Conservation (phyloP, 1,284 basidiomycete genomes). For the Porogramme epimiltina region DNA sequence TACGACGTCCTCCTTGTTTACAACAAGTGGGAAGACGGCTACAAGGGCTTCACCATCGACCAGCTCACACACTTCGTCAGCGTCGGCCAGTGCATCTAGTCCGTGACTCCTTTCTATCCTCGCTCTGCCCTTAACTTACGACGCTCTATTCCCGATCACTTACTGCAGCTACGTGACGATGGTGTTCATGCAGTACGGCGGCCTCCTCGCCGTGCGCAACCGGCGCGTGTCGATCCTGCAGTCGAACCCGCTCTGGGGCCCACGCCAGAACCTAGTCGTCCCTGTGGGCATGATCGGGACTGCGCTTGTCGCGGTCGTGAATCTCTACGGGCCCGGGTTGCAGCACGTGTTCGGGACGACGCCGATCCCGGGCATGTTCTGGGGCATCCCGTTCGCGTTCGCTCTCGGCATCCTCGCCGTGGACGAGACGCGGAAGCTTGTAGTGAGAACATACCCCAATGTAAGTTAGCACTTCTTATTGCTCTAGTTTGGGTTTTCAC, state of each 20-base stretch:
- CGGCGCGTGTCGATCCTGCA: slow-evolving; percentile 18
- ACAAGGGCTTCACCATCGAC: slow-evolving; percentile 38
- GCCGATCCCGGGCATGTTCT: slow-evolving; percentile 44
- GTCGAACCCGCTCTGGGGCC: slow-evolving; percentile 38
- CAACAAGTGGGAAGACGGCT: slow-evolving; percentile 53
- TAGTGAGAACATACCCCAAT: slow-evolving; percentile 42
- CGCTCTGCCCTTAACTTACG: background rate
- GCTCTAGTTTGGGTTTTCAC: background rate
- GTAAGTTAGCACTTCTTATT: slow-evolving; percentile 21
- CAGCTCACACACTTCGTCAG: slow-evolving; percentile 46
- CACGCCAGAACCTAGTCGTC: slow-evolving; percentile 40
- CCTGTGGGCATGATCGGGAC: slow-evolving; percentile 40
- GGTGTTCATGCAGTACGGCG: slow-evolving; percentile 64
- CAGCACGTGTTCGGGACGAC: slow-evolving; percentile 41
- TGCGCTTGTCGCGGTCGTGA: slow-evolving; percentile 39
- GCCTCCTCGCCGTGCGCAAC: slow-evolving; percentile 19
- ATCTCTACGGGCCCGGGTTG: slow-evolving; percentile 43
- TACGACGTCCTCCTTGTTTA: slow-evolving; percentile 46
- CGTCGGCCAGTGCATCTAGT: slow-evolving; percentile 50
- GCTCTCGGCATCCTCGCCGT: slow-evolving; percentile 37
- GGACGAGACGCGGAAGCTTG: slow-evolving; percentile 42
- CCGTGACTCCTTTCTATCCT: slow-evolving; percentile 17
- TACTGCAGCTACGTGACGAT: slow-evolving; percentile 59
- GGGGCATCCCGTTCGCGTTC: slow-evolving; percentile 45
- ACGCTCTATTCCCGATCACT: slow-evolving; percentile 24